Percentiles rank a stretch among this genome's conserved stretches.
Conservation (phyloP, 306 rosid genomes). For the Luffa aegyptiaca region DNA sequence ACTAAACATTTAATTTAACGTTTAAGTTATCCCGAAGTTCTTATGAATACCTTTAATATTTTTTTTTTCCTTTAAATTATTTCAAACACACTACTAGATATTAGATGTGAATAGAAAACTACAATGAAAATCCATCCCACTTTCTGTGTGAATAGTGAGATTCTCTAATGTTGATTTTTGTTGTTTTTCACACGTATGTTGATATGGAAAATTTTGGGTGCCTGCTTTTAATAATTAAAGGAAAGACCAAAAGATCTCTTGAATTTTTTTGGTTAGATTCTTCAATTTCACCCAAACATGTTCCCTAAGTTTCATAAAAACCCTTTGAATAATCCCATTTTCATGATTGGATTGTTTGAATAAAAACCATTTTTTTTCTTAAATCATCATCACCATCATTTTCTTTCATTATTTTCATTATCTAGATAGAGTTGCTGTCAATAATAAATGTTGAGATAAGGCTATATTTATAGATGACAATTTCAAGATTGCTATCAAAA, state of each 20-base stretch:
- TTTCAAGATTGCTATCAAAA: too few species aligned
- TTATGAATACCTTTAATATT: too few species aligned
- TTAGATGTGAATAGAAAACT: too few species aligned
- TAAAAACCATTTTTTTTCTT: not conserved
- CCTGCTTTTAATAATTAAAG: not conserved
- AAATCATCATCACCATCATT: not conserved
- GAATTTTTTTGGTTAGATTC: not conserved
- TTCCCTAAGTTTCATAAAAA: not conserved
- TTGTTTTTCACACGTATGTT: not conserved
- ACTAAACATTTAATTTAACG: too few species aligned
- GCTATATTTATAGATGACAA: too few species aligned
- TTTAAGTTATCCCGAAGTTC: too few species aligned
- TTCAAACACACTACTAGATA: too few species aligned
- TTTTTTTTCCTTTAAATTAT: too few species aligned
- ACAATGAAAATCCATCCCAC: too few species aligned
- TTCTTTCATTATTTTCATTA: not conserved
- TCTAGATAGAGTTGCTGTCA: not conserved
- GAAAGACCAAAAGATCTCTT: not conserved
- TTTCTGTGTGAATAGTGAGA: too few species aligned
- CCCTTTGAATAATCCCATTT: not conserved
- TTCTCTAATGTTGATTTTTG: not conserved
- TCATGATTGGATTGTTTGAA: not conserved
- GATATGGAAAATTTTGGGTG: not conserved
- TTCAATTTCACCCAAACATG: not conserved
- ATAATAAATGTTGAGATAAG: too few species aligned